Percentiles rank a stretch among this genome's conserved stretches.
Evolutionary conservation across 768 basidiomycete genomes (phyloP).

Genomic region (Hypholoma fasciculare): DNA sequence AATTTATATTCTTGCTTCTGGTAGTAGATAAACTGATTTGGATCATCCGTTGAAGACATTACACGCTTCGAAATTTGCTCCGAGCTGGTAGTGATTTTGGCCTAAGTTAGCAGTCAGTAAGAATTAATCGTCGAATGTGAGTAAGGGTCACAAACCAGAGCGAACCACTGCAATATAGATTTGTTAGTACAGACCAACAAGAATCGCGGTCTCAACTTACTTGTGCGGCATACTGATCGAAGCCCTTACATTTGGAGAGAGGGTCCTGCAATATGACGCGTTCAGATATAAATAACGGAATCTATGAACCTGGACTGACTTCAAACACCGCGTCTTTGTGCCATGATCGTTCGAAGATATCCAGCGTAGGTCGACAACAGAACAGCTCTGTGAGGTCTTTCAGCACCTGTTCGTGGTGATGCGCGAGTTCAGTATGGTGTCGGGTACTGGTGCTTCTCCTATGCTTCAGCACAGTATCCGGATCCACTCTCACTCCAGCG

Average conservation of each 20-base stretch:
- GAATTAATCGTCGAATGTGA: background rate
- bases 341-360: slow-evolving; percentile 57
- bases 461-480: slow-evolving; percentile 31
- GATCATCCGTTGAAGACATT: slow-evolving; percentile 56
- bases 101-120: slow-evolving; percentile 32
- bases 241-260: slow-evolving; percentile 47
- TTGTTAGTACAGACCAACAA: background rate
- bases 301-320: slow-evolving; percentile 26
- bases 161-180: slow-evolving; percentile 43
- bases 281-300: background rate
- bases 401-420: slow-evolving; percentile 47
- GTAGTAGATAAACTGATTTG: slow-evolving; percentile 60
- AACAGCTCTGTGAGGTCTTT: slow-evolving; percentile 62
- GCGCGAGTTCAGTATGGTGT: slow-evolving; percentile 36
- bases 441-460: slow-evolving; percentile 35
- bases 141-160: slow-evolving; percentile 38
- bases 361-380: slow-evolving; percentile 49
- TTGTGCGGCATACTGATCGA: slow-evolving; percentile 52
- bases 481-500: slow-evolving; percentile 47
- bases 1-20: slow-evolving; percentile 63
- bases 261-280: slow-evolving; percentile 40
- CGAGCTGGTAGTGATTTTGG: slow-evolving; percentile 54
- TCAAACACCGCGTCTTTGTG: slow-evolving; percentile 55
- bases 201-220: slow-evolving; percentile 31
- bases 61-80: slow-evolving; percentile 51